Percentiles rank a stretch among this genome's conserved stretches.
These are phyloP conservation scores for Xylaria grammica DNA, from an alignment of 495 filamentous ascomycete genomes.

Conservation along the genomic window DNA sequence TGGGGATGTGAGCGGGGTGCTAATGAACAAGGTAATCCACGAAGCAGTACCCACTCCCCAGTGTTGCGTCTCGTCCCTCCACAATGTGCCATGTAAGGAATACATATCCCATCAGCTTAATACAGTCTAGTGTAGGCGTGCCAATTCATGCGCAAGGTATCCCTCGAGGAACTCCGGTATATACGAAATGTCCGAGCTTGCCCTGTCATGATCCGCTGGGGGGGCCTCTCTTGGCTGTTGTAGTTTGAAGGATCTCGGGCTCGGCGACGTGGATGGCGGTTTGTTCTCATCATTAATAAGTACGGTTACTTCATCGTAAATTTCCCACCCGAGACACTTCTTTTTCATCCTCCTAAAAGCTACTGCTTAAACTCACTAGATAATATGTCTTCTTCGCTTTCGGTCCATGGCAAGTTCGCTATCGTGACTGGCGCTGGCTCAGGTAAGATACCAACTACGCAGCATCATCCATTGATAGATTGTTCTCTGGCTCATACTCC, in stretches of 20 bases:
- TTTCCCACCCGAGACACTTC: background rate
- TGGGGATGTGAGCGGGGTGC: background rate
- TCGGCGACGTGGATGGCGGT: background rate
- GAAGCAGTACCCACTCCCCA: background rate
- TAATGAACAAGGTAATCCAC: too few relatives aligned
- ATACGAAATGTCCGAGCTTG: too few relatives aligned
- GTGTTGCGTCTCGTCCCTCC: too few relatives aligned
- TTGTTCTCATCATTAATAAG: background rate
- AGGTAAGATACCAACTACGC: constrained; percentile 47
- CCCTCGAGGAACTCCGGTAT: too few relatives aligned
- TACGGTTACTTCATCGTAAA: background rate
- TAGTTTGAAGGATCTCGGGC: background rate
- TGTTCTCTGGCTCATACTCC: background rate
- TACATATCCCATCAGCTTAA: background rate
- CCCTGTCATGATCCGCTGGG: too few relatives aligned
- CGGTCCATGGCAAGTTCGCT: constrained; percentile 65
- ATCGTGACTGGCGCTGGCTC: constrained; percentile 75
- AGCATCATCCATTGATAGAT: background rate
- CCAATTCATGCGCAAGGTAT: background rate
- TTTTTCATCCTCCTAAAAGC: background rate
- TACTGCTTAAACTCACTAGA: background rate
- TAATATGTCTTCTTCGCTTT: constrained; percentile 16
- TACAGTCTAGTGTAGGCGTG: background rate
- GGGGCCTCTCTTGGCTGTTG: background rate
- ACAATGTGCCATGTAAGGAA: too few relatives aligned